Conservation (phyloP, 768 basidiomycete genomes). For the Glaciozyma antarctica region DNA sequence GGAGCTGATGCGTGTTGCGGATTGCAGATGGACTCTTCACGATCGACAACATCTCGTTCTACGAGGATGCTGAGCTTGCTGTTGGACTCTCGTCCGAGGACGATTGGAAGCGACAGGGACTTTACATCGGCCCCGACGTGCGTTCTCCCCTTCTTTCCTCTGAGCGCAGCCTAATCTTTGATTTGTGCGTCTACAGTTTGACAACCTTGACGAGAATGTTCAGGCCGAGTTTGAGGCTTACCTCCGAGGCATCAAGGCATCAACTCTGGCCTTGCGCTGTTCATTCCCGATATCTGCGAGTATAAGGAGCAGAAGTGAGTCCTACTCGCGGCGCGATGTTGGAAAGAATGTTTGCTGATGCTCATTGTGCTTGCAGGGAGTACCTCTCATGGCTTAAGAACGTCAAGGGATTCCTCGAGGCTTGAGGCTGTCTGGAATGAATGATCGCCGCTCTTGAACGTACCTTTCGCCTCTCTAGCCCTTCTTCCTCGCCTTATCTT, state of each 20-base stretch:
- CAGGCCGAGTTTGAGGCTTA: conserved; percentile 88
- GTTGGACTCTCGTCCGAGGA: conserved; percentile 74
- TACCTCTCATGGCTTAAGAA: conserved; percentile 80
- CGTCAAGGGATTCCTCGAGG: conserved; percentile 72
- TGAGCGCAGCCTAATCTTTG: neutral
- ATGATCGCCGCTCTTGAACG: too few relatives aligned
- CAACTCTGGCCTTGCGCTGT: conserved; percentile 66
- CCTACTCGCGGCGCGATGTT: neutral
- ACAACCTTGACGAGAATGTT: conserved; percentile 72
- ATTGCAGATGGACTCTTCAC: conserved; percentile 57
- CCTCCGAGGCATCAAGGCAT: conserved; percentile 83
- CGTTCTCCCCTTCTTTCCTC: conserved; percentile 16
- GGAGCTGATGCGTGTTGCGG: neutral
- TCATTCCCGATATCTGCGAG: conserved; percentile 76
- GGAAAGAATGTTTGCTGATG: neutral
- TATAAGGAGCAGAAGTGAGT: conserved; percentile 45
- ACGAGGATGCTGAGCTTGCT: conserved; percentile 60
- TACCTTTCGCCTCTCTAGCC: too few relatives aligned
- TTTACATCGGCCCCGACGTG: conserved; percentile 86
- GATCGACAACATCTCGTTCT: conserved; percentile 84
- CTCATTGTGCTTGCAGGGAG: conserved; percentile 47
- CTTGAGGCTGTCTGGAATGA: conserved; percentile 19
- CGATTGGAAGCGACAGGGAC: conserved; percentile 83
- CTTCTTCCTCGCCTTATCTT: too few relatives aligned
- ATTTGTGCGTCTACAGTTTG: conserved; percentile 50